phyloP scores from a whole-genome alignment of 169 alveolate species.

The Cryptosporidium sp. region DNA sequence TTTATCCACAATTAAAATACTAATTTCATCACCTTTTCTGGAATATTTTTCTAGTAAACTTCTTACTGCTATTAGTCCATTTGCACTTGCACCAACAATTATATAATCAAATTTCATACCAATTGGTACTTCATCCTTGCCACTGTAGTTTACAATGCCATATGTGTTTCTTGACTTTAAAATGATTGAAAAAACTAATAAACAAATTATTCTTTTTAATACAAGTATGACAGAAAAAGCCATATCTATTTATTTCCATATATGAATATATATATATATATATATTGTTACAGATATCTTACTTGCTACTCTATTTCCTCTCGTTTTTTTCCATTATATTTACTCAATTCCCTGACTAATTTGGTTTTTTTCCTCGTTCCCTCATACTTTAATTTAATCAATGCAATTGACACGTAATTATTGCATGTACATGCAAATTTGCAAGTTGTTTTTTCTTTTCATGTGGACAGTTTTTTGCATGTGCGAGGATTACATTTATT shows the following conservation, averaged over 20 bases:
- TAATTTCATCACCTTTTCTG: slow-evolving; percentile 7
- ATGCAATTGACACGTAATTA: slow-evolving; percentile 33
- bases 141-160: not conserved
- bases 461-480: slow-evolving; percentile 4
- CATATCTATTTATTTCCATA: not conserved
- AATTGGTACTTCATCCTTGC: not conserved
- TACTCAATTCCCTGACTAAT: not conserved
- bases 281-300: not conserved
- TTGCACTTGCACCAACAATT: slow-evolving; percentile 51
- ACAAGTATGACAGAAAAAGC: not conserved
- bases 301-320: not conserved
- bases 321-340: not conserved
- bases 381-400: not conserved
- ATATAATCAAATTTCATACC: slow-evolving; percentile 33
- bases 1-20: slow-evolving; percentile 28
- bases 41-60: slow-evolving; percentile 43
- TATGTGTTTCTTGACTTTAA: not conserved
- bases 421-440: slow-evolving; percentile 9
- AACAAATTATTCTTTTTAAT: no score
- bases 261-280: not conserved
- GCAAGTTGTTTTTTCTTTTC: not conserved
- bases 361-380: not conserved
- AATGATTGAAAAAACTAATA: not conserved
- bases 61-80: slow-evolving; percentile 26
- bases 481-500: slow-evolving; percentile 14